Evolutionary conservation across 495 filamentous ascomycete species (phyloP), one percentile per base, ranked within the genome.

Genomic region (Aspergillus nanangensis): DNA sequence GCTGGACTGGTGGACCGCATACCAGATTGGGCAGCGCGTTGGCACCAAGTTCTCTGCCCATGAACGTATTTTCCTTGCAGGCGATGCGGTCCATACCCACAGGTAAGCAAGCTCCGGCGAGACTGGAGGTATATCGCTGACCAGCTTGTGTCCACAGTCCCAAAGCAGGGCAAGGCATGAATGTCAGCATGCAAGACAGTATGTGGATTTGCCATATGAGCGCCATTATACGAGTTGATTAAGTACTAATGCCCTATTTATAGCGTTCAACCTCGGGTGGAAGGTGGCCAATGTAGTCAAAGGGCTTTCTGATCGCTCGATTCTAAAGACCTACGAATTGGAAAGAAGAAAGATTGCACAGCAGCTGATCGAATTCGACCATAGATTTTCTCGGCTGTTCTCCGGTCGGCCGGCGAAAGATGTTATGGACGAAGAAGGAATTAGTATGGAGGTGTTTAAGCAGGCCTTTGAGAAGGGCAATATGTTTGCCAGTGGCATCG

Each of bases 81-180:
- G 76, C 1, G 75, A 80, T 57, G 73, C 76, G 1, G 67, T 63
- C 18, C 74, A 80, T 41, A 78, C 71, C 0, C 75, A 77, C 48
- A 65, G 25, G 25, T 29, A 29, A 29, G 25, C n/a, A n/a, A 29
- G 5, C 7, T 11, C 25, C 25, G 25, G 25, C n/a, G n/a, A n/a
- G n/a, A n/a, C n/a, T n/a, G n/a, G n/a, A n/a, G n/a, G n/a, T n/a
- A n/a, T n/a, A n/a, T n/a, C n/a, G n/a, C n/a, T n/a, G n/a, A n/a
- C n/a, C n/a, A n/a, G n/a, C n/a, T n/a, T n/a, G n/a, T n/a, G n/a
- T n/a, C n/a, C n/a, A 29, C 11, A 29, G 60, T 7, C 71, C 69
- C 4, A 69, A 66, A 8, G 74, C 66, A 18, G 76, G 71, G 1
- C 75, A 80, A 44, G 76, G 75, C 3, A 69, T 77, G 71, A 80